Evolutionary conservation across 1,139 yeast species (phyloP).

Genomic region (Yamadazyma sp.): DNA sequence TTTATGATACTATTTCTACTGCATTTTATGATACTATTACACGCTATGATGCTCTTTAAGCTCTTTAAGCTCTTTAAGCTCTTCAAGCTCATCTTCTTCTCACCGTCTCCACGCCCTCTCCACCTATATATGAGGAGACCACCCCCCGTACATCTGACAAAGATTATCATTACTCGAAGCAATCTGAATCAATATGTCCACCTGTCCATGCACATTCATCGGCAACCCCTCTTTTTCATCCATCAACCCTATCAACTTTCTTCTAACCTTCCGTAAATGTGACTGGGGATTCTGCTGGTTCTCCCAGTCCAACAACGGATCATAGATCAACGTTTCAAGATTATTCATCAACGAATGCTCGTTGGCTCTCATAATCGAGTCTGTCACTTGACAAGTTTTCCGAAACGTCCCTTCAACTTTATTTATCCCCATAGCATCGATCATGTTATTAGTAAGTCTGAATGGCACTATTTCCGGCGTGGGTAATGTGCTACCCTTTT

Average conservation of each 20-base stretch:
- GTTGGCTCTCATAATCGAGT: constrained; percentile 67
- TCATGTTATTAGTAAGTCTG: constrained; percentile 82
- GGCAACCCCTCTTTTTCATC: constrained; percentile 82
- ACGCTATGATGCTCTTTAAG: too few species aligned
- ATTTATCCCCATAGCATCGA: constrained; percentile 87
- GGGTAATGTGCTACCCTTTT: constrained; percentile 68
- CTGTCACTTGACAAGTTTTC: constrained; percentile 81
- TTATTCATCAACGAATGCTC: constrained; percentile 91
- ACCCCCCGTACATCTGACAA: constrained; percentile 89
- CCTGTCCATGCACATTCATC: constrained; percentile 90
- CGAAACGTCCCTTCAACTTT: constrained; percentile 92
- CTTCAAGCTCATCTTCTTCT: not conserved
- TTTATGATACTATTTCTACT: too few species aligned
- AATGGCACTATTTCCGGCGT: constrained; percentile 95
- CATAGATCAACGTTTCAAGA: constrained; percentile 88
- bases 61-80: too few species aligned
- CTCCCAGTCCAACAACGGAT: constrained; percentile 80
- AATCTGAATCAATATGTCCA: constrained; percentile 82
- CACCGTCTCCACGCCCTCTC: not conserved
- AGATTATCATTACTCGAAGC: constrained; percentile 74
- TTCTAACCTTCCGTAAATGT: constrained; percentile 72
- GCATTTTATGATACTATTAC: too few species aligned
- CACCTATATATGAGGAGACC: constrained; percentile 66
- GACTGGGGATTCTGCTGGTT: constrained; percentile 53
- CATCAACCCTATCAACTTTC: constrained; percentile 78